Conservation (phyloP, 768 basidiomycete species). For the Tremella mesenterica region DNA sequence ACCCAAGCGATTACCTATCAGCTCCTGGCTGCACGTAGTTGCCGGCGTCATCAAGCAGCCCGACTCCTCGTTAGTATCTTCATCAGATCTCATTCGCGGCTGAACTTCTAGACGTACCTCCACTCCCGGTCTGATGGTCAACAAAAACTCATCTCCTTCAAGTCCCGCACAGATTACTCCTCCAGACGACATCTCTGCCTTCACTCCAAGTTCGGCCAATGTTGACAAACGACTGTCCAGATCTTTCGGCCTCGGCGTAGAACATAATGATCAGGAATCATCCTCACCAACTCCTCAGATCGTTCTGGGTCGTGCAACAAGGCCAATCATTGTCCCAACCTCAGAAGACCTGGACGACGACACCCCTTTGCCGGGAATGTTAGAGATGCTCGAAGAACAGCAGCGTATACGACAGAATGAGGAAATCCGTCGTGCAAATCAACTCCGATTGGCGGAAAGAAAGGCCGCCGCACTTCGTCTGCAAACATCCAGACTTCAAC, state of each 20-base stretch:
- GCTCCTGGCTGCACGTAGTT: slow-evolving; percentile 6
- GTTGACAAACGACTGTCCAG: neutral
- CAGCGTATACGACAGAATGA: neutral
- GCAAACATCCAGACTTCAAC: neutral
- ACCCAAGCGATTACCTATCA: slow-evolving; percentile 12
- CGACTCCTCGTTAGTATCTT: neutral
- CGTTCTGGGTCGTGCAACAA: neutral
- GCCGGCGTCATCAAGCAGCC: neutral
- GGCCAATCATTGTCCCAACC: neutral
- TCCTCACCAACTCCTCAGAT: slow-evolving; percentile 5
- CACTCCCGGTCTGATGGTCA: slow-evolving; percentile 11
- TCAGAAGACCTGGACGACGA: slow-evolving; percentile 3
- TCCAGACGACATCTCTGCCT: slow-evolving; percentile 5
- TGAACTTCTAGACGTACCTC: neutral
- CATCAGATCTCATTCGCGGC: neutral
- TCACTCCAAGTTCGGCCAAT: slow-evolving; percentile 4
- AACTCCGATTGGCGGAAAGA: neutral
- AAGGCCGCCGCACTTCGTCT: neutral
- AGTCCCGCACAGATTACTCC: slow-evolving; percentile 5
- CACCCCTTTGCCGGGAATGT: neutral
- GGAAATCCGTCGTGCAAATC: neutral
- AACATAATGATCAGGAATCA: neutral
- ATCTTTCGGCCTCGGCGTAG: neutral
- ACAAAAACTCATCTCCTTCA: slow-evolving; percentile 2
- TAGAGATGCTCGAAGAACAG: neutral